Conservation (phyloP, 257 asterid species). For the Solanum sitiens region DNA sequence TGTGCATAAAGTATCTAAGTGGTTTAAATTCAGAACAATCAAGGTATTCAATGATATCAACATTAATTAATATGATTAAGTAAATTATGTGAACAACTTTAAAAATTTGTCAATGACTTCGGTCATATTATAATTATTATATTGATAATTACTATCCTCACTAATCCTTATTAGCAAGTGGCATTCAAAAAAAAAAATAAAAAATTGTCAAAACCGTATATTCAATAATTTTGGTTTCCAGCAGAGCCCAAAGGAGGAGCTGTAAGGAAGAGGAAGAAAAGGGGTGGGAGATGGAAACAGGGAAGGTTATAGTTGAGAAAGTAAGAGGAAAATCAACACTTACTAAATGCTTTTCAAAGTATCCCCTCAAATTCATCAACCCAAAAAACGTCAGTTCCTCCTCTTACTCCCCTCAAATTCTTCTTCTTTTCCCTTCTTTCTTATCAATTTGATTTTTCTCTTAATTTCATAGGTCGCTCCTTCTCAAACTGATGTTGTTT, state of each 20-base stretch:
- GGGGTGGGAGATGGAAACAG: slow-evolving; percentile 46
- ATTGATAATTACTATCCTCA: too few species aligned
- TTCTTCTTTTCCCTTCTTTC: neutral
- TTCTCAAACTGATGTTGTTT: slow-evolving; percentile 67
- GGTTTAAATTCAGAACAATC: too few species aligned
- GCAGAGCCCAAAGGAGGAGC: neutral
- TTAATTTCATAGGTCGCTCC: slow-evolving; percentile 48
- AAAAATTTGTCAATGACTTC: too few species aligned
- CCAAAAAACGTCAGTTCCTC: slow-evolving; percentile 56
- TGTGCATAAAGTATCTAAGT: too few species aligned
- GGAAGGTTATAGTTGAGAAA: slow-evolving; percentile 67
- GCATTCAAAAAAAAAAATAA: too few species aligned
- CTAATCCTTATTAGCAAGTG: too few species aligned
- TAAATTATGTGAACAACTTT: too few species aligned
- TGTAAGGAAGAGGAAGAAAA: neutral
- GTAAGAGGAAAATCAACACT: slow-evolving; percentile 61
- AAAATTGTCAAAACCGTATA: neutral
- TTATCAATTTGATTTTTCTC: neutral
- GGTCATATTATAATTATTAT: too few species aligned
- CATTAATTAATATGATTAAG: too few species aligned
- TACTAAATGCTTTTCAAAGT: slow-evolving; percentile 59
- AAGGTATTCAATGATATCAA: too few species aligned
- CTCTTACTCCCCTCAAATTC: neutral
- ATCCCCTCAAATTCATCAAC: slow-evolving; percentile 85
- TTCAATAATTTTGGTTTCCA: too few species aligned